These are phyloP conservation scores for Fusarium buharicum DNA, from an alignment of 2,329 filamentous ascomycete genomes.

Conservation along the genomic window DNA sequence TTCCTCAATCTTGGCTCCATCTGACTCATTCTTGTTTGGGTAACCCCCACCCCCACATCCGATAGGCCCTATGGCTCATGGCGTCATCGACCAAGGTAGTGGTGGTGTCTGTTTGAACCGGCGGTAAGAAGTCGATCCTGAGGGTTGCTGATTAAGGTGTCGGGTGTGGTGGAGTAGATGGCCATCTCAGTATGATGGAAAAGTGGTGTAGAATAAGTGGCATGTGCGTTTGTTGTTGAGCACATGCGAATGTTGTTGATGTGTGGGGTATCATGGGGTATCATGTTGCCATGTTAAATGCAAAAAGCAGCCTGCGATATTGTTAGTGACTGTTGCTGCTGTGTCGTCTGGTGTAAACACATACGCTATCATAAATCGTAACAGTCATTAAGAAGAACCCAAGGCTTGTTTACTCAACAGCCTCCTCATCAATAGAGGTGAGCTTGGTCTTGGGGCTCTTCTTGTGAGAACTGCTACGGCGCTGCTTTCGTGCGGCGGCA, in stretches of 20 bases:
- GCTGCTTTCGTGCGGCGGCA: slow-evolving; percentile 52
- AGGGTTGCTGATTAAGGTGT: slow-evolving; percentile 18
- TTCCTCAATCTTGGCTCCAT: slow-evolving; percentile 16
- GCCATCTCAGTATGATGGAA: slow-evolving; percentile 30
- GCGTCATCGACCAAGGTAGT: slow-evolving; percentile 34
- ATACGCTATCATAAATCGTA: slow-evolving; percentile 46
- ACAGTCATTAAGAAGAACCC: slow-evolving; percentile 43
- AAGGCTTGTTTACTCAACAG: slow-evolving; percentile 56
- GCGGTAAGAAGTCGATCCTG: slow-evolving; percentile 28
- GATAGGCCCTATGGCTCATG: slow-evolving; percentile 29
- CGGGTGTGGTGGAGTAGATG: slow-evolving; percentile 10
- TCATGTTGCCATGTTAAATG: slow-evolving; percentile 40
- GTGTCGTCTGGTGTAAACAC: slow-evolving; percentile 5
- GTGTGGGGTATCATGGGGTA: slow-evolving; percentile 40
- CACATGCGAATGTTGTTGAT: slow-evolving; percentile 36
- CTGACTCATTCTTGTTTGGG: slow-evolving; percentile 35
- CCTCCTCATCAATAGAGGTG: slow-evolving; percentile 55
- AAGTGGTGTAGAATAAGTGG: slow-evolving; percentile 33
- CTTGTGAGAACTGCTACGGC: slow-evolving; percentile 52
- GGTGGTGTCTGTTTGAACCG: slow-evolving; percentile 26
- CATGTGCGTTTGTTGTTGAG: slow-evolving; percentile 37
- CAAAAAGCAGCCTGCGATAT: slow-evolving; percentile 40
- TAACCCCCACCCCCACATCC: slow-evolving; percentile 30
- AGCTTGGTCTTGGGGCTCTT: slow-evolving; percentile 64
- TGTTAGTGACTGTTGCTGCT: slow-evolving; percentile 33